Evolutionary conservation across 805 yeast genomes (phyloP), one percentile per base, ranked within the genome.

Genomic region (Starmerella bombicola): DNA sequence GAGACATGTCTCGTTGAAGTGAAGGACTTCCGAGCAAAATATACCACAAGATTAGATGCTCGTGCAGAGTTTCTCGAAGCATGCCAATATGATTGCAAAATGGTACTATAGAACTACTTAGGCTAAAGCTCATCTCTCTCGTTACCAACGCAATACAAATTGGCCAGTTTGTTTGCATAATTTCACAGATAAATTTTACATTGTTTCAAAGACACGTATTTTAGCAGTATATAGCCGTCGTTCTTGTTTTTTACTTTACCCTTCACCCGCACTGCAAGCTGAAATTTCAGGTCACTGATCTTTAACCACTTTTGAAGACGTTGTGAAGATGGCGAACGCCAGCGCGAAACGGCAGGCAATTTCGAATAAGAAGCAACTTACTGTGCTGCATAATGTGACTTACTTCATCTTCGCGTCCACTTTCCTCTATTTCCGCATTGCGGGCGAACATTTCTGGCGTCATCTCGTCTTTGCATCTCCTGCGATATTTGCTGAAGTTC

Each of bases 391-490:
- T 49, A 34, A 52, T 2, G 38, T 60, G n/a, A 62, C 74, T 1
- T 40, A 53, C 0, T 55, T 55, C 3, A 52, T 75, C 22, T 69
- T 71, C 48, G 46, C 50, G 1, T n/a, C 68, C 3, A 56, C 66
- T 3, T 34, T 76, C n/a, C 3, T 66, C 1, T 52, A 61, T 1
- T 51, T 66, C 15, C 60, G 60, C 33, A 30, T 63, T 4, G 54
- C 73, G 30, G 49, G 61, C 63, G 81, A 48, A 77, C 79, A 6
- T 7, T 40, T 62, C 38, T 62, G 60, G 40, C 68, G 70, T n/a
- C 69, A 54, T 42, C n/a, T 71, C 7, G 16, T 70, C 5, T 55
- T 69, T 49, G 58, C 63, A 33, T 25, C 61, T 5, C 77, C 77
- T 3, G 60, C 65, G 38, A 42, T 64, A 33, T 48, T 66, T 12